Base-by-base conservation (phyloP, 371 early-diverging fungal species). In the Dentiscutata heterogama region DNA sequence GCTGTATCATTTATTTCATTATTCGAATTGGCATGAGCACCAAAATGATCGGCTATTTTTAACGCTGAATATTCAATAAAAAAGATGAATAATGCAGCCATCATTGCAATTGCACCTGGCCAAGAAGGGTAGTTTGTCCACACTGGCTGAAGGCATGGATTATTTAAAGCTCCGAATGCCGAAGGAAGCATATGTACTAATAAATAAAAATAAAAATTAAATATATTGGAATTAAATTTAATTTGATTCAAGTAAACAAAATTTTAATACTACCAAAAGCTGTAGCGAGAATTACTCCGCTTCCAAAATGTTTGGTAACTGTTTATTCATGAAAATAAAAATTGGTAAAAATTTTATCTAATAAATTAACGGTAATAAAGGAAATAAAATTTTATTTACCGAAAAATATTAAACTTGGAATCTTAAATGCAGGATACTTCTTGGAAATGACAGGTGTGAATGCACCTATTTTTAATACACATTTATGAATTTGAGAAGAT, bases 261-360 rank as follows among this genome's bases (percentile, higher is more conserved):
- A 1, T 70, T 25, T 58, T 58, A 90, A 94, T 91, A 42, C 0
- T 42, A 42, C 42, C 90, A 73, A 95, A 93, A 11, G 93, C 95
- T 11, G 94, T 94, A 1, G 94, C 91, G 70, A 95, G 88, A 74
- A 96, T 94, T 13, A 96, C 92, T 74, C 96, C 96, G 2, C 93
- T 93, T 73, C 95, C 94, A 80, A 95, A 89, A 82, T 89, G 88
- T 83, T 92, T 93, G 76, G 88, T 87, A 50, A 87, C 80, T 80
- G 22, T 5, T 84, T 84, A 68, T 86, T 78, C 13, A 68, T 70
- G 0, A 60, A 80, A 31, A n/a, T 16, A 61, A 29, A 79, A 10
- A 63, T 5, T 27, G 20, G 8, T 22, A 53, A 20, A 65, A 25
- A 20, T 27, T 50, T 50, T 29, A 3, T 42, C 42, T 42, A 10